phyloP scores from a whole-genome alignment of 306 rosid genomes.

The Ceratonia siliqua region DNA sequence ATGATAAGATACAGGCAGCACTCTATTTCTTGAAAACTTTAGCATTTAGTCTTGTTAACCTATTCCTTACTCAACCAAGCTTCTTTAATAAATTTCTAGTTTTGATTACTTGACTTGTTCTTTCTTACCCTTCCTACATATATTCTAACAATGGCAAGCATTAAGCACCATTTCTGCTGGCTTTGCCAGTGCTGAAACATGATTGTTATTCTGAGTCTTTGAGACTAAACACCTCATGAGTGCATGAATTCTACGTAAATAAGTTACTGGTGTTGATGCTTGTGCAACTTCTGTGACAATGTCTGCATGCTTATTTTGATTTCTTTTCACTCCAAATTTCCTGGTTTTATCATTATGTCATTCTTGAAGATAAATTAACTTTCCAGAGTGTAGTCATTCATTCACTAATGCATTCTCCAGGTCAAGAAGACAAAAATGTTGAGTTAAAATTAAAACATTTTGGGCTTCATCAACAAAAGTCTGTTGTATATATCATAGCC shows the following conservation, averaged over 20 bases:
- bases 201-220: not conserved
- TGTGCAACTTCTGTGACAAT: not conserved
- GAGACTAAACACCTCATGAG: not conserved
- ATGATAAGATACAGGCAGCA: not conserved
- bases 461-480: constrained; percentile 39
- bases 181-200: not conserved
- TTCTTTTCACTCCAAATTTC: not conserved
- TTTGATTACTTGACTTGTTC: not conserved
- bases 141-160: not conserved
- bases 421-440: constrained; percentile 70
- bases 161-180: not conserved
- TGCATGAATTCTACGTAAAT: not conserved
- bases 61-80: constrained; percentile 12
- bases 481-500: constrained; percentile 54
- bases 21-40: constrained; percentile 15
- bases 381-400: not conserved
- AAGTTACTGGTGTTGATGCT: not conserved
- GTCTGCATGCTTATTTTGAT: constrained; percentile 11
- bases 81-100: constrained; percentile 10
- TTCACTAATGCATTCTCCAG: constrained; percentile 40
- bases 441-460: constrained; percentile 64
- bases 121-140: not conserved
- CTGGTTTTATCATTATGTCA: not conserved
- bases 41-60: not conserved
- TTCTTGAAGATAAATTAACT: not conserved